Conservation (phyloP, 2,329 filamentous ascomycete species). For the Herpotrichia juniperi region DNA sequence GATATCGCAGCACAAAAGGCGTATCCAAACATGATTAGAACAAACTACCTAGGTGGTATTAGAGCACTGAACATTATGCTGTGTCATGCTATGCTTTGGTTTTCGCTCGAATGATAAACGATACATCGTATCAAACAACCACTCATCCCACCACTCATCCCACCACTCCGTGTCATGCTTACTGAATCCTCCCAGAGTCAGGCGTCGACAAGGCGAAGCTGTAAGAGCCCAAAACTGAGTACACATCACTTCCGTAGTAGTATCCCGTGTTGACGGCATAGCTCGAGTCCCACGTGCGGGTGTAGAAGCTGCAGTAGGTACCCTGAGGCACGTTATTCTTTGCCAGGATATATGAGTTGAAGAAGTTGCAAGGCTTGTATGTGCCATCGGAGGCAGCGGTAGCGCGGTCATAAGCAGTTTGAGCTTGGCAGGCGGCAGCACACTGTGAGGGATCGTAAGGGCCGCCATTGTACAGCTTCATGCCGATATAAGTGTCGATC, state of each 20-base stretch:
- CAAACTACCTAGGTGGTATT: too few relatives aligned
- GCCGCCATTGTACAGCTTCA: slow-evolving; percentile 34
- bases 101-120: too few relatives aligned
- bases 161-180: too few relatives aligned
- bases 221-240: too few relatives aligned
- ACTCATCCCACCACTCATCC: too few relatives aligned
- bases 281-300: slow-evolving; percentile 17
- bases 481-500: slow-evolving; percentile 33
- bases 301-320: slow-evolving; percentile 43
- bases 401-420: slow-evolving; percentile 41
- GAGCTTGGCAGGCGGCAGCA: slow-evolving; percentile 41
- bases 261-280: slow-evolving; percentile 34
- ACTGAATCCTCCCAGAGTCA: too few relatives aligned
- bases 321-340: slow-evolving; percentile 43
- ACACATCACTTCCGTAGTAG: slow-evolving; percentile 19
- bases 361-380: slow-evolving; percentile 47
- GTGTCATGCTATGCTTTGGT: too few relatives aligned
- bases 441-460: slow-evolving; percentile 38
- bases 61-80: too few relatives aligned
- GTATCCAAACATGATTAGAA: too few relatives aligned
- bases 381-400: slow-evolving; percentile 30
- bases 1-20: too few relatives aligned
- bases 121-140: too few relatives aligned
- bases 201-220: too few relatives aligned
- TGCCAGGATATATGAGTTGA: slow-evolving; percentile 45